A percentile compares a stretch with the other conserved stretches of the same genome.
These are phyloP conservation scores for Lentinus tigrinus DNA, from an alignment of 768 basidiomycete species.

Conservation along the genomic window DNA sequence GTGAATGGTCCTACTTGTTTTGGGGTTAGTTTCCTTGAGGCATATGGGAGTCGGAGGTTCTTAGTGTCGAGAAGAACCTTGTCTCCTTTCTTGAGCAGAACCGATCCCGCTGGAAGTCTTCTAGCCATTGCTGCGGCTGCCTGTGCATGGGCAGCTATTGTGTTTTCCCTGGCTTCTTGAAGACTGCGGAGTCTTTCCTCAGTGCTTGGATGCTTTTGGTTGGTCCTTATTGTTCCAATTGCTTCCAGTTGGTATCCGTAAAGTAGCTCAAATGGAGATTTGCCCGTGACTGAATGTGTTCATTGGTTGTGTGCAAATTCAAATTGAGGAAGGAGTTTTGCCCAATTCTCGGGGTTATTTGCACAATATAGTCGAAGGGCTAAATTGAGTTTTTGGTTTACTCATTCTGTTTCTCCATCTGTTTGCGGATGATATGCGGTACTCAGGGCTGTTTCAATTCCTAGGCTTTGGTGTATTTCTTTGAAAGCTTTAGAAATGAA, in stretches of 20 bases:
- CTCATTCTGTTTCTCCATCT: constrained; percentile 40
- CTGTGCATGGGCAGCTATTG: neutral
- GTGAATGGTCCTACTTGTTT: constrained; percentile 23
- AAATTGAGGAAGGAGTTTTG: neutral
- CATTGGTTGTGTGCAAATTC: neutral
- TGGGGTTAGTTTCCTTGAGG: constrained; percentile 25
- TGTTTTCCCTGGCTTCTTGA: neutral
- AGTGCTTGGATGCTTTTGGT: constrained; percentile 5
- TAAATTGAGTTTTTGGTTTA: constrained; percentile 40
- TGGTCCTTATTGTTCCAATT: neutral
- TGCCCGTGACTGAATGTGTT: constrained; percentile 24
- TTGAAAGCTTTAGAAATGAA: constrained; percentile 35
- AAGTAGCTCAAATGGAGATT: constrained; percentile 32
- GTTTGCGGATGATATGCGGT: constrained; percentile 46
- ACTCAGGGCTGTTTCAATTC: constrained; percentile 32
- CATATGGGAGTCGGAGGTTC: neutral
- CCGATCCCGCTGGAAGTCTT: neutral
- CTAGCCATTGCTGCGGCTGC: neutral
- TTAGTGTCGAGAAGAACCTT: neutral
- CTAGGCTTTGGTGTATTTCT: constrained; percentile 28
- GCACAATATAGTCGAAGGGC: constrained; percentile 34
- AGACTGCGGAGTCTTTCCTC: neutral
- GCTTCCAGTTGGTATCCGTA: constrained; percentile 22
- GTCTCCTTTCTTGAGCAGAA: neutral
- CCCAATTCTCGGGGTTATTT: constrained; percentile 36